Conservation (phyloP, 179 eudicot species). For the Corrigiola litoralis region DNA sequence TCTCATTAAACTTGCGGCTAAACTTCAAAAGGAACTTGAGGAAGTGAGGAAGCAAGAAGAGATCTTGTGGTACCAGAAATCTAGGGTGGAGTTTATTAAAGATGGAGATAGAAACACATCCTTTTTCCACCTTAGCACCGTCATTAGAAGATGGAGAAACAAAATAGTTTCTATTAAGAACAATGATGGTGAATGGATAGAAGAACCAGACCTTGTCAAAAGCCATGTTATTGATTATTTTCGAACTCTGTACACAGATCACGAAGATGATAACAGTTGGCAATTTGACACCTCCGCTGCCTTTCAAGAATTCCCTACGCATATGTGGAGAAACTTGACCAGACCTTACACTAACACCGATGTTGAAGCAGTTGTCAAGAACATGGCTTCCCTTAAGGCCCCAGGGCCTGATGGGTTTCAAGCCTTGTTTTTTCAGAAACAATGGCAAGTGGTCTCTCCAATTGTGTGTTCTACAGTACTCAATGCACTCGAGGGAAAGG, state of each 20-base stretch:
- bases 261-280: no score
- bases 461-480: not conserved
- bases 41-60: not conserved
- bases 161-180: not conserved
- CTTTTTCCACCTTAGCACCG: not conserved
- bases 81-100: not conserved
- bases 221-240: not conserved
- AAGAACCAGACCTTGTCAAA: no score
- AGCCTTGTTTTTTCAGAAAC: not conserved
- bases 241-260: not conserved
- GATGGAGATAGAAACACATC: constrained; percentile 10
- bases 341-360: not conserved
- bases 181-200: not conserved
- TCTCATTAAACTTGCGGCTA: not conserved
- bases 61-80: not conserved
- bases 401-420: not conserved
- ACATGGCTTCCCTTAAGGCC: not conserved
- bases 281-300: not conserved
- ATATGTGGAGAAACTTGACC: not conserved
- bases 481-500: not conserved
- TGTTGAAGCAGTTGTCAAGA: not conserved
- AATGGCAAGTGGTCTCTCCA: not conserved
- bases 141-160: not conserved
- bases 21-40: not conserved
- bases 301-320: not conserved